These are phyloP conservation scores for Perkinsela sp. DNA, from an alignment of 208 protist species.

Conservation along the genomic window DNA sequence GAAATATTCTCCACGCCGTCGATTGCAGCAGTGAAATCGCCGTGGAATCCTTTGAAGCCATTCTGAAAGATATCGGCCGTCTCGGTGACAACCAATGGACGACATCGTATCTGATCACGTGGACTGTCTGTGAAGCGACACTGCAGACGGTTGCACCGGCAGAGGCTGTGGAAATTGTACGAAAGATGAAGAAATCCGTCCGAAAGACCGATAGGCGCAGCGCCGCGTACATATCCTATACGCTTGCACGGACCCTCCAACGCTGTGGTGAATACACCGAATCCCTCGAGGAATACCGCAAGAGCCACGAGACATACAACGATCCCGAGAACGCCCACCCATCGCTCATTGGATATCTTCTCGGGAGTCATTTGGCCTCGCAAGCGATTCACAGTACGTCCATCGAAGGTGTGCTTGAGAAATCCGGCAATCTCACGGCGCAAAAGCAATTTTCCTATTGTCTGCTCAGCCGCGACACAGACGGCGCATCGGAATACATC, in stretches of 20 bases:
- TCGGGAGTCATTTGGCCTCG: neutral
- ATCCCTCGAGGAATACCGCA: neutral
- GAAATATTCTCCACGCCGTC: neutral
- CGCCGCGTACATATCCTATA: neutral
- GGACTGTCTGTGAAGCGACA: neutral
- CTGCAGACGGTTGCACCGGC: neutral
- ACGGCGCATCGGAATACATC: neutral
- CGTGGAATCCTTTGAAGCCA: neutral
- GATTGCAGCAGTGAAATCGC: neutral
- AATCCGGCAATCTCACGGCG: neutral
- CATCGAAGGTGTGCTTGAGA: neutral
- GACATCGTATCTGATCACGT: neutral
- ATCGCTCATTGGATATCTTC: neutral
- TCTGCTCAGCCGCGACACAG: neutral
- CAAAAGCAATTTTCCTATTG: neutral
- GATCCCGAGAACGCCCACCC: neutral
- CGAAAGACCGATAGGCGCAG: neutral
- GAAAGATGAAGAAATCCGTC: neutral
- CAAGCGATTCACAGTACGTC: neutral
- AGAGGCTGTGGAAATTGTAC: neutral
- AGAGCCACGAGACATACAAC: neutral
- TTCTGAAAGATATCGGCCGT: neutral
- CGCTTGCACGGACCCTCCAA: neutral
- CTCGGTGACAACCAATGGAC: neutral
- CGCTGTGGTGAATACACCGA: neutral